Evolutionary conservation across 768 basidiomycete species (phyloP).

Genomic region (Termitomyces sp.): DNA sequence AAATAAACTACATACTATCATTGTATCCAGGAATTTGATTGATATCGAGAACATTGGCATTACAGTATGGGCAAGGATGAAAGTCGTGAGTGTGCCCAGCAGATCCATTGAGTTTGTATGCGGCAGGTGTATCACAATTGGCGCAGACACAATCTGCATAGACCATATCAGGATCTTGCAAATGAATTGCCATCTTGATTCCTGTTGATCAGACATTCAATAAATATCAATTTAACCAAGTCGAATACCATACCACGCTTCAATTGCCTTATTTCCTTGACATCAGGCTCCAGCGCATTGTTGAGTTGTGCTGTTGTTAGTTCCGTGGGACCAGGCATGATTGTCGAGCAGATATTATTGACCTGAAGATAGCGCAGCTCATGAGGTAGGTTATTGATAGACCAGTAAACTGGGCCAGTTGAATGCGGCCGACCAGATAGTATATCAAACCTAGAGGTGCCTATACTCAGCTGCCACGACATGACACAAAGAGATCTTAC

Average conservation of each 20-base stretch:
- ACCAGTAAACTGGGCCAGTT: constrained; percentile 18
- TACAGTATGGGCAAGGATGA: constrained; percentile 24
- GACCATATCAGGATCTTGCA: constrained; percentile 10
- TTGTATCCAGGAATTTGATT: constrained; percentile 2
- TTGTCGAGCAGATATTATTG: constrained; percentile 17
- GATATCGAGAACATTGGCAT: constrained; percentile 14
- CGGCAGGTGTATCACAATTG: constrained; percentile 24
- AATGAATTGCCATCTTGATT: constrained; percentile 20
- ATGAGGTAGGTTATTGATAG: constrained; percentile 18
- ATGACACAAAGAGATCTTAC: neutral
- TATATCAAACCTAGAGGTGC: constrained; percentile 18
- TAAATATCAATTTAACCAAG: too few relatives aligned
- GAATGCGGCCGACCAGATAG: constrained; percentile 20
- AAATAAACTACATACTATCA: neutral
- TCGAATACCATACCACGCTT: constrained; percentile 14
- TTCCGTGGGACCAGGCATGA: constrained; percentile 22
- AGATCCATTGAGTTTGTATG: constrained; percentile 12
- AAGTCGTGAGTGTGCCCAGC: constrained; percentile 20
- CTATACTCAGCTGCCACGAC: too few relatives aligned
- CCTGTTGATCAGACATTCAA: constrained; percentile 8
- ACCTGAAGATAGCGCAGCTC: constrained; percentile 16
- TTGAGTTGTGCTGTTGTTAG: constrained; percentile 21
- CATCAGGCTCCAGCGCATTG: constrained; percentile 16
- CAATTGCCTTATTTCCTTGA: constrained; percentile 14
- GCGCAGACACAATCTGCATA: constrained; percentile 19